Percentiles rank a stretch among this genome's conserved stretches.
Conservation (phyloP, 2,329 filamentous ascomycete genomes). For the Venturia pyrina region DNA sequence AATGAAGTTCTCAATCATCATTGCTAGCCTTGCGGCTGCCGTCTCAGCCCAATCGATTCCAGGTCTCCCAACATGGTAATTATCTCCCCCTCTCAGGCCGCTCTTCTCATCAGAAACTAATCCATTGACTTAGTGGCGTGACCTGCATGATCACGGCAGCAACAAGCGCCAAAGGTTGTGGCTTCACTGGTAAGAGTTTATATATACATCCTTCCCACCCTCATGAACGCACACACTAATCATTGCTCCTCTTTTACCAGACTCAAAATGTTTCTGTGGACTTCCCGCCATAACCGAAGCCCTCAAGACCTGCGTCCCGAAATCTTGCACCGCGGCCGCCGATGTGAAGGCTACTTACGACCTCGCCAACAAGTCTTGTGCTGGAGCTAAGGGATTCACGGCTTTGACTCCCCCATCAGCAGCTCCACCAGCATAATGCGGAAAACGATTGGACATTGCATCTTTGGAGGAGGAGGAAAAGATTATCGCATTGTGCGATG, state of each 20-base stretch:
- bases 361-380: not conserved
- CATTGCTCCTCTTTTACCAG: not conserved
- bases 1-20: not conserved
- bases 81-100: not conserved
- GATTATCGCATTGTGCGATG: too few relatives aligned
- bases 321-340: not conserved
- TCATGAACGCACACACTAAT: too few relatives aligned
- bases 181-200: not conserved
- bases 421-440: too few relatives aligned
- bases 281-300: not conserved
- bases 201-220: too few relatives aligned
- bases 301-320: not conserved
- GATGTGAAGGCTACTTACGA: not conserved
- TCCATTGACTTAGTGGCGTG: not conserved
- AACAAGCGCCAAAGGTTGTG: not conserved
- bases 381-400: not conserved
- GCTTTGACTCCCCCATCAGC: not conserved
- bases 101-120: not conserved
- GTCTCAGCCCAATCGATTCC: not conserved
- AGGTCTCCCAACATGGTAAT: not conserved
- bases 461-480: too few relatives aligned
- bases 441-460: too few relatives aligned
- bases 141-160: not conserved
- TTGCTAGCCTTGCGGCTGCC: not conserved
- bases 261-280: not conserved